Evolutionary conservation across 2,329 filamentous ascomycete genomes (phyloP).

Genomic region (Ophioceras dolichostomum): DNA sequence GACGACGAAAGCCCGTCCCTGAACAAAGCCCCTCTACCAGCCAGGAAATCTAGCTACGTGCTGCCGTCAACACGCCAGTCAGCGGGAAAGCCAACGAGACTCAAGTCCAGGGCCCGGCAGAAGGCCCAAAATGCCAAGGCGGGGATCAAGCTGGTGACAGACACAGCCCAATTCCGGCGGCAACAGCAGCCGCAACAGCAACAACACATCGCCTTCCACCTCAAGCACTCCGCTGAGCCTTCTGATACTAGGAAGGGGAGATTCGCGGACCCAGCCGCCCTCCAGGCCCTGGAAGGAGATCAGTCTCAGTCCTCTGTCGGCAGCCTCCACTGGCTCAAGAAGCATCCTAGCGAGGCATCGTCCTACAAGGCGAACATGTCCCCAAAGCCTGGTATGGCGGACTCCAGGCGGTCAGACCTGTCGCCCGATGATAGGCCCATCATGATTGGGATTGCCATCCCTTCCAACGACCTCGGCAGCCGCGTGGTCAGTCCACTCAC

Average conservation of each 20-base stretch:
- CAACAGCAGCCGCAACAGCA: conserved; percentile 24
- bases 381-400: conserved; percentile 12
- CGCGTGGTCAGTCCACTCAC: conserved; percentile 40
- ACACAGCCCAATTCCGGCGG: conserved; percentile 42
- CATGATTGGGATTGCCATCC: conserved; percentile 57
- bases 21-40: conserved; percentile 1
- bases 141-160: conserved; percentile 58
- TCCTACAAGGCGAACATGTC: too few species aligned
- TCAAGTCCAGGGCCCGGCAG: conserved; percentile 49
- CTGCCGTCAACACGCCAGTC: conserved; percentile 23
- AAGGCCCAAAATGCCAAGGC: conserved; percentile 47
- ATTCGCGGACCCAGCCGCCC: conserved; percentile 46
- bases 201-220: conserved; percentile 10
- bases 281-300: conserved; percentile 46
- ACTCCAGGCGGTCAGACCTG: conserved; percentile 29
- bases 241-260: conserved; percentile 21
- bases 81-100: conserved; percentile 26
- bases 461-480: conserved; percentile 33
- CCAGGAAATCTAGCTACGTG: conserved; percentile 8
- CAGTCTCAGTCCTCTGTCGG: conserved; percentile 41
- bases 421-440: conserved; percentile 62
- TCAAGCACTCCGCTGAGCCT: conserved; percentile 3
- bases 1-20: conserved; percentile 3
- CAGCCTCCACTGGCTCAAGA: conserved; percentile 43
- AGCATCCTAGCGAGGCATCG: neutral